Evolutionary conservation across 305 asterid genomes (phyloP).

Genomic region (Fraxinus sp.): DNA sequence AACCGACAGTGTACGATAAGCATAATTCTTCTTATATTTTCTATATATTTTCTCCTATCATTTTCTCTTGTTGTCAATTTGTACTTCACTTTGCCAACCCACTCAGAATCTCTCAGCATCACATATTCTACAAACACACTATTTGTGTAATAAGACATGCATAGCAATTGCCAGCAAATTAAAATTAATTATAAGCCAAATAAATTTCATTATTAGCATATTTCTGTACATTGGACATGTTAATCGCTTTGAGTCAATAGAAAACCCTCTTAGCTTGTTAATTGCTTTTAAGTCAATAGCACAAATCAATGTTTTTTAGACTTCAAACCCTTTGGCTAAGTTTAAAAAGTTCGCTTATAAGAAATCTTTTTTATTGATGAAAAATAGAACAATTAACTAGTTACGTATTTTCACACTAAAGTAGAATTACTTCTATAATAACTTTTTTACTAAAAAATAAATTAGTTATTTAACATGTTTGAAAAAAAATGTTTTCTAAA

Average conservation of each 20-base stretch:
- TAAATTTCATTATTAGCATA: not conserved
- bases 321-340: not conserved
- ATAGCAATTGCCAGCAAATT: not conserved
- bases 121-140: not conserved
- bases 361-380: not conserved
- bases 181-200: not conserved
- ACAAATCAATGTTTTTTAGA: not conserved
- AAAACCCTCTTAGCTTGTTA: not conserved
- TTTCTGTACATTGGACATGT: not conserved
- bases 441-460: not conserved
- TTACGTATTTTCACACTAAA: not conserved
- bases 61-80: not conserved
- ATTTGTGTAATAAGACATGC: not conserved
- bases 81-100: not conserved
- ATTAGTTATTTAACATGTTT: not conserved
- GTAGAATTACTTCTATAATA: not conserved
- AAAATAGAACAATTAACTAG: not conserved
- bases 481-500: too few species aligned
- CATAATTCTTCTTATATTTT: too few species aligned
- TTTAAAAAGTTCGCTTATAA: not conserved
- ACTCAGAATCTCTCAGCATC: not conserved
- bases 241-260: not conserved
- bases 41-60: not conserved
- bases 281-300: not conserved
- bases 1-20: too few species aligned